Conservation (phyloP, 2,329 filamentous ascomycete species). For the Fusarium decemcellulare region DNA sequence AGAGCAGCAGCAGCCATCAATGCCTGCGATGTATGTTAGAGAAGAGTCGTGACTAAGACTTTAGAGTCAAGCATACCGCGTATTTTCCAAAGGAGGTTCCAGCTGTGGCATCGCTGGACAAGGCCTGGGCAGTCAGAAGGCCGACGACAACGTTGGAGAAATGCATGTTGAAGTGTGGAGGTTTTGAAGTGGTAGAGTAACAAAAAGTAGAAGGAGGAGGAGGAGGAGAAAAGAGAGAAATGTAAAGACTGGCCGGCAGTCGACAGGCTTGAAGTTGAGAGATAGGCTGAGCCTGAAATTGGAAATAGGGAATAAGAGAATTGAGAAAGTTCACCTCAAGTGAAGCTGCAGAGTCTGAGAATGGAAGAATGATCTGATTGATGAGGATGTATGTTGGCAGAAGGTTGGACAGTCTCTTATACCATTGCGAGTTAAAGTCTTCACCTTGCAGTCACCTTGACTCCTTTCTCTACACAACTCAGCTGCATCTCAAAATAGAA, state of each 20-base stretch:
- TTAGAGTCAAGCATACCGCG: background rate
- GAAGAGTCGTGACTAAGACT: too few species aligned
- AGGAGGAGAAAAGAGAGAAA: background rate
- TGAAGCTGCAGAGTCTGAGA: conserved; percentile 6
- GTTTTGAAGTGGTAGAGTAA: background rate
- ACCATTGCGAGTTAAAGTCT: conserved; percentile 17
- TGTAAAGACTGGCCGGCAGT: conserved; percentile 23
- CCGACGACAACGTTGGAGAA: conserved; percentile 28
- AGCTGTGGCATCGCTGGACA: conserved; percentile 3
- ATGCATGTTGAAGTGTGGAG: conserved; percentile 6
- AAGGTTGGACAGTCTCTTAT: conserved; percentile 19
- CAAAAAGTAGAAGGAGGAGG: too few species aligned
- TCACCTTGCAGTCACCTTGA: background rate
- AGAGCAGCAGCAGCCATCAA: conserved; percentile 29
- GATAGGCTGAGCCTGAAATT: conserved; percentile 2
- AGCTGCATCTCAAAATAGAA: background rate
- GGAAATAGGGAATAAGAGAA: background rate
- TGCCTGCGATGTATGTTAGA: background rate
- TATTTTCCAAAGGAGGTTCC: conserved; percentile 9
- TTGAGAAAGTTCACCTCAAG: conserved; percentile 22
- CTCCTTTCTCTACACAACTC: background rate
- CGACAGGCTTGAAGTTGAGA: background rate
- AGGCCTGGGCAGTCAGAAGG: conserved; percentile 23
- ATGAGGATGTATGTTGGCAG: background rate
- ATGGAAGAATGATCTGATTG: conserved; percentile 8